Evolutionary conservation across 345 rosid species (phyloP).

Genomic region (Fremontodendron californicum): DNA sequence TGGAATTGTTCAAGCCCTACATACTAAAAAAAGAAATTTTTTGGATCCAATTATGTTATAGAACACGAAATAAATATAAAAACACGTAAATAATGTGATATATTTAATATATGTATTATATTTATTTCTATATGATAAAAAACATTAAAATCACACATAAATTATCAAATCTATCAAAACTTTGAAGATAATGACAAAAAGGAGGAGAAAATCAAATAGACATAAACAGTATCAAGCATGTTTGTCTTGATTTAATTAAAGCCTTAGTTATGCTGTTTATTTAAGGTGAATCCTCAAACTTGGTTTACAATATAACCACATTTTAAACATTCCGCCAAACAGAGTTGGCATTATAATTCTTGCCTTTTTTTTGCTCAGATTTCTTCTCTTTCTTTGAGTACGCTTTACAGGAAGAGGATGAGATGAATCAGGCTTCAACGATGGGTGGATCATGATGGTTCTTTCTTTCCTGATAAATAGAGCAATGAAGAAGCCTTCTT

Average conservation of each 20-base stretch:
- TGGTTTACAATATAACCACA: background rate
- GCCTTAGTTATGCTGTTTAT: background rate
- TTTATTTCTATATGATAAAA: too few species aligned
- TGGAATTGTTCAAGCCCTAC: too few species aligned
- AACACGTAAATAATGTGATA: too few species aligned
- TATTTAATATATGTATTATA: too few species aligned
- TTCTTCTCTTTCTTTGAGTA: background rate
- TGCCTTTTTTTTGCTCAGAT: background rate
- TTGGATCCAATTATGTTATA: too few species aligned
- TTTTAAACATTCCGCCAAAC: slow-evolving; percentile 13
- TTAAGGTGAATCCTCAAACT: background rate
- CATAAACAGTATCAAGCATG: background rate
- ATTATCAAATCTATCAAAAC: background rate
- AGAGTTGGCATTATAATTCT: background rate
- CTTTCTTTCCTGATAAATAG: slow-evolving; percentile 36
- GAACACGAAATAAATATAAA: too few species aligned
- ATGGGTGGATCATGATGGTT: background rate
- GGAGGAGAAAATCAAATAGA: too few species aligned
- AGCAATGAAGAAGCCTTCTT: slow-evolving; percentile 87
- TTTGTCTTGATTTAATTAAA: background rate
- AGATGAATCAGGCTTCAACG: background rate
- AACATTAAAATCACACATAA: too few species aligned
- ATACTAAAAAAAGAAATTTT: too few species aligned
- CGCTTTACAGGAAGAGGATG: background rate
- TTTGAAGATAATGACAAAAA: background rate